A percentile compares a stretch with the other conserved stretches of the same genome.
These are phyloP conservation scores for Durotheca rogersii DNA, from an alignment of 495 filamentous ascomycete species.

Conservation along the genomic window DNA sequence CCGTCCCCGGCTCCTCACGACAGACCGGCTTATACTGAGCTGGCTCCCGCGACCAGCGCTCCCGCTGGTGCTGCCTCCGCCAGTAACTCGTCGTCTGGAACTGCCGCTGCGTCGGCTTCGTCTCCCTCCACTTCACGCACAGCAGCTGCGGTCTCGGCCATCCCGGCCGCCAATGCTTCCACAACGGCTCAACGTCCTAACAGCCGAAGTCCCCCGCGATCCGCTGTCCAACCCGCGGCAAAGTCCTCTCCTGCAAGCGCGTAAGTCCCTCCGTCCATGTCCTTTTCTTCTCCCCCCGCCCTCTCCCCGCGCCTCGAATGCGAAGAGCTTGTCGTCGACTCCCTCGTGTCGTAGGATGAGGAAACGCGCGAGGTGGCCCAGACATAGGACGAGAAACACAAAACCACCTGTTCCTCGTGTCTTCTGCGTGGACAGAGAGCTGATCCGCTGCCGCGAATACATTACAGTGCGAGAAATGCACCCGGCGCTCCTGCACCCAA, in stretches of 20 bases:
- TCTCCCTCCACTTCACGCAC: constrained; percentile 49
- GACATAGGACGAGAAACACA: no score
- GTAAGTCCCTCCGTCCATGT: constrained; percentile 41
- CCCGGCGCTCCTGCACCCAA: constrained; percentile 59
- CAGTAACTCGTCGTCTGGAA: constrained; percentile 29
- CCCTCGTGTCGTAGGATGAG: no score
- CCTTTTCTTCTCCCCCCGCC: constrained; percentile 23
- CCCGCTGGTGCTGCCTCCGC: constrained; percentile 1
- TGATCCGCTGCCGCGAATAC: constrained; percentile 9
- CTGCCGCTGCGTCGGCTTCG: constrained; percentile 39
- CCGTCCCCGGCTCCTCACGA: constrained; percentile 61
- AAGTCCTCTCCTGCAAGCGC: constrained; percentile 54
- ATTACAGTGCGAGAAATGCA: constrained; percentile 52
- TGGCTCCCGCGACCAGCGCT: constrained; percentile 45
- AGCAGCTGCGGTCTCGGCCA: constrained; percentile 43
- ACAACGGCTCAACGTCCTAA: constrained; percentile 44
- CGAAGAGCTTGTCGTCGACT: no score
- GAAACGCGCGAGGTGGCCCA: no score
- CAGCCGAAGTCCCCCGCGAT: constrained; percentile 52
- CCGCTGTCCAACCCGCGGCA: constrained; percentile 40
- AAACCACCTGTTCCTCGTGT: no score
- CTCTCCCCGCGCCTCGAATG: constrained; percentile 13
- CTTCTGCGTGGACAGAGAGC: constrained; percentile 20
- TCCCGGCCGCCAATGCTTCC: constrained; percentile 40
- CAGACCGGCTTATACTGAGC: constrained; percentile 50